These are phyloP conservation scores for Candida saitoana DNA, from an alignment of 805 yeast genomes.

Conservation along the genomic window DNA sequence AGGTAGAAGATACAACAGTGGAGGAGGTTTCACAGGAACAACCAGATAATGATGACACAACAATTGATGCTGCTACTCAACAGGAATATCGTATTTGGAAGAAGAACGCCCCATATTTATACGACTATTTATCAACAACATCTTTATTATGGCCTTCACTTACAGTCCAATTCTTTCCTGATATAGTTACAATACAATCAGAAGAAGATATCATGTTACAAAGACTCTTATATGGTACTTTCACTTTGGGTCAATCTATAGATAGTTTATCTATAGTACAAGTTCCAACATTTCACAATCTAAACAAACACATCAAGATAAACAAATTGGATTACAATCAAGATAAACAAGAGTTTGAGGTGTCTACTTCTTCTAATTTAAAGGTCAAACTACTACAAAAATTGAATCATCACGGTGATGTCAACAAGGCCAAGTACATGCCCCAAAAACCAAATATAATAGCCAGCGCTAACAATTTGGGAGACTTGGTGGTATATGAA, in stretches of 20 bases:
- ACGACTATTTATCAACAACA: conserved; percentile 37
- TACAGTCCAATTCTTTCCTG: conserved; percentile 42
- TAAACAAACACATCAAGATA: conserved; percentile 34
- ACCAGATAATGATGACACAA: conserved; percentile 3
- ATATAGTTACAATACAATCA: conserved; percentile 15
- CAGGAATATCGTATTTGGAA: conserved; percentile 38
- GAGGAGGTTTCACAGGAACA: not conserved
- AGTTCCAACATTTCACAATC: conserved; percentile 26
- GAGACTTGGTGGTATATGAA: conserved; percentile 67
- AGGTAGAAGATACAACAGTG: not conserved
- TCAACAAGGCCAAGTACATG: conserved; percentile 67
- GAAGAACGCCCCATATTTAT: conserved; percentile 41
- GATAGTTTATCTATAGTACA: conserved; percentile 43
- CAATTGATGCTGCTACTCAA: conserved; percentile 30
- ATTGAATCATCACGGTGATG: conserved; percentile 66
- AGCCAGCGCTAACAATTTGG: conserved; percentile 65
- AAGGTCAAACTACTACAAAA: conserved; percentile 45
- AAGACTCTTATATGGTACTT: conserved; percentile 58
- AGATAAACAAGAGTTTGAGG: conserved; percentile 39
- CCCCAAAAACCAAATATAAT: conserved; percentile 85
- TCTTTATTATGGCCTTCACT: conserved; percentile 44
- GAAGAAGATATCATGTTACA: conserved; percentile 17
- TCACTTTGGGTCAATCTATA: conserved; percentile 54
- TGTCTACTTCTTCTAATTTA: conserved; percentile 21
- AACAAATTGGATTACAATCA: conserved; percentile 32